Conservation (phyloP, 2,329 filamentous ascomycete species). For the Alternaria arbusti region DNA sequence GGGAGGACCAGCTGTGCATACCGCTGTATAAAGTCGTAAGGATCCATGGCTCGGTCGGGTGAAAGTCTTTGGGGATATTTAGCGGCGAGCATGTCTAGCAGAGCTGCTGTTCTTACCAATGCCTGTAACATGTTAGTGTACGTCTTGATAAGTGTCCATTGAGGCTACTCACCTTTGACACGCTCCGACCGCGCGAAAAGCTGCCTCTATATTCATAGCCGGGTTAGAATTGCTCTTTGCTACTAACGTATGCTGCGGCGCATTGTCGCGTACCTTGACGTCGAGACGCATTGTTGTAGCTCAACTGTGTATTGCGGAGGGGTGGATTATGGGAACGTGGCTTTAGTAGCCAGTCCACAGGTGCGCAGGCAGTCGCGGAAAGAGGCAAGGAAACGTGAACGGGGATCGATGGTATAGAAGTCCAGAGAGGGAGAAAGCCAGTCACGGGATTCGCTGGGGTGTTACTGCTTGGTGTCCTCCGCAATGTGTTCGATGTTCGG, state of each 20-base stretch:
- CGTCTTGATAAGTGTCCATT: not conserved
- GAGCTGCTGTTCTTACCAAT: conserved; percentile 38
- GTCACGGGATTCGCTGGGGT: not conserved
- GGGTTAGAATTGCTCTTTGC: conserved; percentile 44
- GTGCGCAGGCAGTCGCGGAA: conserved; percentile 21
- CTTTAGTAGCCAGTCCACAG: conserved; percentile 46
- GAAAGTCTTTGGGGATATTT: conserved; percentile 78
- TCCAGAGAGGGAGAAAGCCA: not conserved
- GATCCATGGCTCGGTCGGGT: conserved; percentile 93
- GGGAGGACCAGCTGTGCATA: conserved; percentile 50
- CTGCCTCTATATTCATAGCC: conserved; percentile 68
- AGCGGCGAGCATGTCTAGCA: conserved; percentile 14
- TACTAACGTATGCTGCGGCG: not conserved
- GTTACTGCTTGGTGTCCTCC: conserved; percentile 11
- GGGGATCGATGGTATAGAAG: not conserved
- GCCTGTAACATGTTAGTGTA: conserved; percentile 39
- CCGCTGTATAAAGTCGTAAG: conserved; percentile 96
- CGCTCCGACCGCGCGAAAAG: conserved; percentile 90
- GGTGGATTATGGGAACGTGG: conserved; percentile 45
- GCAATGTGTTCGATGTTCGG: conserved; percentile 35
- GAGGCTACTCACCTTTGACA: conserved; percentile 67
- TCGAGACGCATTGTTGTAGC: conserved; percentile 52
- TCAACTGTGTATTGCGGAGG: conserved; percentile 37
- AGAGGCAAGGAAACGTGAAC: not conserved
- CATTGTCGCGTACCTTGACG: conserved; percentile 49